Conservation (phyloP, 1,139 yeast genomes). For the Sugiyamaella neomexicana region DNA sequence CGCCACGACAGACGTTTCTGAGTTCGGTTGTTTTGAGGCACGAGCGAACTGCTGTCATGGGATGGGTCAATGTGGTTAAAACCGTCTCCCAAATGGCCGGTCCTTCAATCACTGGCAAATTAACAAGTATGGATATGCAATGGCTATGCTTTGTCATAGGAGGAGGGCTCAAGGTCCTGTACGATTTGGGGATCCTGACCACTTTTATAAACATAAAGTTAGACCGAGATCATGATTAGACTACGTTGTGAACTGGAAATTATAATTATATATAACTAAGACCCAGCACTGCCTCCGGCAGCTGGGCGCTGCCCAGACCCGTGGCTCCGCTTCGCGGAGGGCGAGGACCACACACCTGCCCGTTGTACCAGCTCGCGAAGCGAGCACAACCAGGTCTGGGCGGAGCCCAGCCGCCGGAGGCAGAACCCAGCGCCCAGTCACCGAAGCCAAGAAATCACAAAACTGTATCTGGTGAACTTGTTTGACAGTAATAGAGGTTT, state of each 20-base stretch:
- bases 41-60: constrained; percentile 73
- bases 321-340: too few relatives aligned
- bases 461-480: too few relatives aligned
- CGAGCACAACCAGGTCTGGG: too few relatives aligned
- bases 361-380: too few relatives aligned
- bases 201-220: constrained; percentile 31
- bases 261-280: background rate
- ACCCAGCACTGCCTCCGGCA: too few relatives aligned
- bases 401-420: too few relatives aligned
- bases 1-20: constrained; percentile 72
- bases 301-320: too few relatives aligned
- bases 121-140: constrained; percentile 54
- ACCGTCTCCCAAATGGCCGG: constrained; percentile 76
- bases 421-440: too few relatives aligned
- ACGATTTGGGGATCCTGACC: constrained; percentile 34
- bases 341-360: too few relatives aligned
- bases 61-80: constrained; percentile 75
- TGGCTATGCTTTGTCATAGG: constrained; percentile 60
- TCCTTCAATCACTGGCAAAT: constrained; percentile 66
- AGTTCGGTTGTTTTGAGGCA: constrained; percentile 60
- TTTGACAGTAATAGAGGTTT: too few relatives aligned
- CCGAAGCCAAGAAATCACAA: too few relatives aligned
- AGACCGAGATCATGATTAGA: constrained; percentile 23
- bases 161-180: constrained; percentile 48
- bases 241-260: too few relatives aligned